A percentile compares a stretch with the other conserved stretches of the same genome.
Conservation (phyloP, 495 filamentous ascomycete genomes). For the Penicillium steckii region DNA sequence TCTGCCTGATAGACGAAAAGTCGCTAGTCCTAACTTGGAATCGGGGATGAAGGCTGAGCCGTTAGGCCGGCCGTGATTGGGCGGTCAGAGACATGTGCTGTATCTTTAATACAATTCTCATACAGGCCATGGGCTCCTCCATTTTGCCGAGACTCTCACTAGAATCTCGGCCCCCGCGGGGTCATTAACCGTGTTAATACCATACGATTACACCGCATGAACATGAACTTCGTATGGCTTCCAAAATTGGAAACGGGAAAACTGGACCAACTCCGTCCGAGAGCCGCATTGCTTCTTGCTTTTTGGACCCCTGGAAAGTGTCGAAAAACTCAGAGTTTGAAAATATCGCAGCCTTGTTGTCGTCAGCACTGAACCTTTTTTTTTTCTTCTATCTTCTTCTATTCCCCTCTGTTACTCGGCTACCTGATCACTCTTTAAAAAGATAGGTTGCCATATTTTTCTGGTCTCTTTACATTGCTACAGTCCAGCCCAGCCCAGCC, state of each 20-base stretch:
- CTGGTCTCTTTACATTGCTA: not conserved
- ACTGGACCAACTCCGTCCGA: not conserved
- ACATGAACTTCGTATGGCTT: not conserved
- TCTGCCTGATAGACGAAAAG: conserved; percentile 46
- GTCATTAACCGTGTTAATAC: not conserved
- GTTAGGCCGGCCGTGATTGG: conserved; percentile 19
- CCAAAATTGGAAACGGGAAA: conserved; percentile 1
- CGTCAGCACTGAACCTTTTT: not conserved
- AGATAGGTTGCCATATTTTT: not conserved
- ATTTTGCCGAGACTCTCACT: too few species aligned
- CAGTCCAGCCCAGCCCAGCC: too few species aligned
- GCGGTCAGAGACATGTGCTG: not conserved
- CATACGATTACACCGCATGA: too few species aligned
- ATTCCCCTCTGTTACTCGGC: not conserved
- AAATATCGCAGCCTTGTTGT: not conserved
- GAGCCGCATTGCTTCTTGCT: not conserved
- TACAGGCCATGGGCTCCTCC: too few species aligned
- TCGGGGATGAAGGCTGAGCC: conserved; percentile 24
- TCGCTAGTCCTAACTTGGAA: conserved; percentile 22
- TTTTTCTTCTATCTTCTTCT: not conserved
- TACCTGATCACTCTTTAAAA: too few species aligned
- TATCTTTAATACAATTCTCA: not conserved
- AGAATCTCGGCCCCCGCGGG: not conserved
- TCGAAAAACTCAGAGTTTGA: not conserved
- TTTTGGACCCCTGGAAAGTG: not conserved